Conservation (phyloP, 2,329 filamentous ascomycete genomes). For the Cytospora piceae region DNA sequence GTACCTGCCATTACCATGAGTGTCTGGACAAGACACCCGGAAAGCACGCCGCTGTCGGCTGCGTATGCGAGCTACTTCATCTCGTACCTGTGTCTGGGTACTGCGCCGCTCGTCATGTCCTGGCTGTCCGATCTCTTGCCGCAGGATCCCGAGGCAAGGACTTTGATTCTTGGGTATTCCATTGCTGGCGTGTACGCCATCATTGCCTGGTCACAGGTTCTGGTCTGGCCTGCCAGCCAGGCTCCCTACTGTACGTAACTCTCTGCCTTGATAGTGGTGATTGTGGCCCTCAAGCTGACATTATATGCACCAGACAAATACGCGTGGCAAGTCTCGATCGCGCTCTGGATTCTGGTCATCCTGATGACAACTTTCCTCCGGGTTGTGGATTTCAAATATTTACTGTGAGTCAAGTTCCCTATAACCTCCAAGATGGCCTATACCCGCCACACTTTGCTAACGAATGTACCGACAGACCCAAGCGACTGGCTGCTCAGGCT, state of each 20-base stretch:
- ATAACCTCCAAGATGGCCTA: background rate
- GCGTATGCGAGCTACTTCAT: constrained; percentile 59
- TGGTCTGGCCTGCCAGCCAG: constrained; percentile 55
- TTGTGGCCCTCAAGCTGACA: background rate
- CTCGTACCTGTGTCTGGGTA: constrained; percentile 51
- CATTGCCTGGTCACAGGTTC: constrained; percentile 54
- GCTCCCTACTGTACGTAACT: constrained; percentile 50
- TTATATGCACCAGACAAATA: constrained; percentile 42
- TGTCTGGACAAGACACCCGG: constrained; percentile 54
- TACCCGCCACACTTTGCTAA: background rate
- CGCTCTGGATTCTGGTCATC: constrained; percentile 49
- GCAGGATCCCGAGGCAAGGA: constrained; percentile 54
- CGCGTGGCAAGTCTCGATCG: constrained; percentile 53
- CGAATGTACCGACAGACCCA: constrained; percentile 18
- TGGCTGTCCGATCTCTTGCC: constrained; percentile 53
- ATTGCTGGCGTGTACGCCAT: constrained; percentile 56
- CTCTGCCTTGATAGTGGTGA: background rate
- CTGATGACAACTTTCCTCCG: constrained; percentile 48
- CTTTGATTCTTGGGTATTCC: constrained; percentile 52
- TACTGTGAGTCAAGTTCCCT: constrained; percentile 34
- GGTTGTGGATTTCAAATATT: constrained; percentile 48
- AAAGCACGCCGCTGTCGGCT: constrained; percentile 45
- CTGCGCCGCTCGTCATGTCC: constrained; percentile 55
- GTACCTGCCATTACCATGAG: constrained; percentile 56
- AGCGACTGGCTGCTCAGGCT: constrained; percentile 8